These are phyloP conservation scores for Russula virescens DNA, from an alignment of 768 basidiomycete genomes.

Conservation along the genomic window DNA sequence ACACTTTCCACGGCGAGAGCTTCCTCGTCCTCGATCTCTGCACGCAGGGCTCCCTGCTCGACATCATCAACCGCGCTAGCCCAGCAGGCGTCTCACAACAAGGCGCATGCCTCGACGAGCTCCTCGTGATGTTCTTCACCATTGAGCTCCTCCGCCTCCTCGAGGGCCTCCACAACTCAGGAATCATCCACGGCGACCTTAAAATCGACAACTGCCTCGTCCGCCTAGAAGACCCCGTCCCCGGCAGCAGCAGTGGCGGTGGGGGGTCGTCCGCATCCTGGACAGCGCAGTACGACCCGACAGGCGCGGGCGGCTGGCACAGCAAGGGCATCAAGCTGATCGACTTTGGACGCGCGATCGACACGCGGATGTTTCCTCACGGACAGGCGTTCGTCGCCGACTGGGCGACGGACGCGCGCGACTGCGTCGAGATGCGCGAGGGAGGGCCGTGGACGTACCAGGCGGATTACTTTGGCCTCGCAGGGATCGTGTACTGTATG, in stretches of 20 bases:
- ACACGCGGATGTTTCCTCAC: slow-evolving; percentile 72
- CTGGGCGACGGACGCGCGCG: slow-evolving; percentile 84
- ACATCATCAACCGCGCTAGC: slow-evolving; percentile 82
- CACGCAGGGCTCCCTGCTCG: slow-evolving; percentile 86
- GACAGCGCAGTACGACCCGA: slow-evolving; percentile 68
- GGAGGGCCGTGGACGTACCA: slow-evolving; percentile 87
- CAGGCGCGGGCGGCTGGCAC: slow-evolving; percentile 80
- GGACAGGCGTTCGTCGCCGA: slow-evolving; percentile 80
- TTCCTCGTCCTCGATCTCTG: slow-evolving; percentile 85
- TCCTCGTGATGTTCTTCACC: slow-evolving; percentile 92
- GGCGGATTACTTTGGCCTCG: slow-evolving; percentile 95
- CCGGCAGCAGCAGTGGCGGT: slow-evolving; percentile 29
- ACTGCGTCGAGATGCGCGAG: slow-evolving; percentile 89
- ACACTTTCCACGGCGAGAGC: slow-evolving; percentile 83
- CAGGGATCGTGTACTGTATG: slow-evolving; percentile 91
- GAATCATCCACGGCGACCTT: slow-evolving; percentile 96
- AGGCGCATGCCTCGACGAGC: slow-evolving; percentile 82
- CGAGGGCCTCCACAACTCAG: slow-evolving; percentile 72
- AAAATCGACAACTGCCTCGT: slow-evolving; percentile 99
- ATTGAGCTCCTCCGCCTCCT: slow-evolving; percentile 81
- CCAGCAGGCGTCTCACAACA: slow-evolving; percentile 72
- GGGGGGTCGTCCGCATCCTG: slow-evolving; percentile 48
- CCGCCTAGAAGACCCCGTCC: slow-evolving; percentile 71
- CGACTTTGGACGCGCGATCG: slow-evolving; percentile 96
- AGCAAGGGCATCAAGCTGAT: slow-evolving; percentile 88